phyloP scores from a whole-genome alignment of 192 early-diverging fungal species.

The Powellomyces hirtus region DNA sequence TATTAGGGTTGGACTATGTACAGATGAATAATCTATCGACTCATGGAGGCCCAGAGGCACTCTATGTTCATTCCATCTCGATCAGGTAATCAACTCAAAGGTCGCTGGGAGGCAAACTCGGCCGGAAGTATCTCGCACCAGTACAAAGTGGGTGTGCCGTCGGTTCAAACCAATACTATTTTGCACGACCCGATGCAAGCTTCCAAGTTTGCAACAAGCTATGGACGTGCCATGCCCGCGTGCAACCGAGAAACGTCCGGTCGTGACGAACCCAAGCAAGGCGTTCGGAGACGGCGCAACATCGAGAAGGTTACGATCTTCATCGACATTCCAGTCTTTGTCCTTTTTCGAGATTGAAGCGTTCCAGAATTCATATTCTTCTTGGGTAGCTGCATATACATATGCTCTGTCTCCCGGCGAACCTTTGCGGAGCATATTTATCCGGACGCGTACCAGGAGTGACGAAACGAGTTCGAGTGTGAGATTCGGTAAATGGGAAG shows the following conservation, averaged over 20 bases:
- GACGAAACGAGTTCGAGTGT: slow-evolving; percentile 28
- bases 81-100: slow-evolving; percentile 36
- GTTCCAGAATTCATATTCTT: slow-evolving; percentile 46
- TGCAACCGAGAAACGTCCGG: slow-evolving; percentile 64
- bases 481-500: neutral
- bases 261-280: slow-evolving; percentile 70
- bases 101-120: slow-evolving; percentile 48
- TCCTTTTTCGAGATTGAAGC: slow-evolving; percentile 22
- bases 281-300: slow-evolving; percentile 31
- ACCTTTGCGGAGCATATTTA: slow-evolving; percentile 53
- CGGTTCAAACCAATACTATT: slow-evolving; percentile 30
- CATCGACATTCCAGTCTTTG: slow-evolving; percentile 31
- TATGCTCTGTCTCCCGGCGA: slow-evolving; percentile 47
- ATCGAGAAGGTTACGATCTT: slow-evolving; percentile 18
- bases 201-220: slow-evolving; percentile 57
- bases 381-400: slow-evolving; percentile 52
- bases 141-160: slow-evolving; percentile 38
- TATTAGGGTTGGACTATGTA: too few species aligned
- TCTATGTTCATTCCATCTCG: too few species aligned
- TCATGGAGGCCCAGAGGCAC: too few species aligned
- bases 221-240: slow-evolving; percentile 62
- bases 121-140: slow-evolving; percentile 51
- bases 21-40: too few species aligned
- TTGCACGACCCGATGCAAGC: slow-evolving; percentile 43
- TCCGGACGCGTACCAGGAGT: slow-evolving; percentile 46